phyloP scores from a whole-genome alignment of 805 yeast genomes.

The Ogataea saltuana region DNA sequence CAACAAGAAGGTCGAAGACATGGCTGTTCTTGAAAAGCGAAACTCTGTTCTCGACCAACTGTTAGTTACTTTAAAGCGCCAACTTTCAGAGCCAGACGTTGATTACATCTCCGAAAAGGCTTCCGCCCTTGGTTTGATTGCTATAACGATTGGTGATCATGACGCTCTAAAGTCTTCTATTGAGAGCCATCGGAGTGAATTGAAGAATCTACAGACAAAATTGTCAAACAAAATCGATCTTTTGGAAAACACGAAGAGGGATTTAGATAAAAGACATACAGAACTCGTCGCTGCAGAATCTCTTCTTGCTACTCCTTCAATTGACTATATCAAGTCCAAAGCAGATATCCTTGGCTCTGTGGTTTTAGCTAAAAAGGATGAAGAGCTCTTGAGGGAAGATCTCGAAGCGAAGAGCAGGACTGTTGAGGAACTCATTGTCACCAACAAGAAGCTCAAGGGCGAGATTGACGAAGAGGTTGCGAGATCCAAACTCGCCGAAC shows the following conservation, averaged over 20 bases:
- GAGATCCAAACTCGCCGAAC: conserved; percentile 10
- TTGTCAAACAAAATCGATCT: neutral
- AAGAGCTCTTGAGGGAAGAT: conserved; percentile 13
- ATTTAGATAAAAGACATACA: neutral
- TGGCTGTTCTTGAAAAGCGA: no score
- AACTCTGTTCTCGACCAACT: no score
- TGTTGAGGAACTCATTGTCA: neutral
- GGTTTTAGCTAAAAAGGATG: conserved; percentile 6
- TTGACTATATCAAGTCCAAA: neutral
- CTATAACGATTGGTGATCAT: conserved; percentile 15
- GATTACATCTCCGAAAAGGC: conserved; percentile 34
- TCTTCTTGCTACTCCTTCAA: neutral
- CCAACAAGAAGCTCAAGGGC: neutral
- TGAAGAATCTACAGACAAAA: neutral
- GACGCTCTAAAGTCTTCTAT: neutral
- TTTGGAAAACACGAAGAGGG: neutral
- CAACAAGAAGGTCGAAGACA: no score
- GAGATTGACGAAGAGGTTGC: conserved; percentile 10
- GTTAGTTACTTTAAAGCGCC: no score
- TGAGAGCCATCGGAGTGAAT: neutral
- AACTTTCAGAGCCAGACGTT: conserved; percentile 33
- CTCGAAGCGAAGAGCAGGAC: conserved; percentile 8
- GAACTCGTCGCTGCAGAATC: neutral
- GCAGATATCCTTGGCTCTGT: neutral
- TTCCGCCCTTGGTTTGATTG: conserved; percentile 24